phyloP scores from a whole-genome alignment of 176 grass and related monocot species.

The Oryza officinalis region DNA sequence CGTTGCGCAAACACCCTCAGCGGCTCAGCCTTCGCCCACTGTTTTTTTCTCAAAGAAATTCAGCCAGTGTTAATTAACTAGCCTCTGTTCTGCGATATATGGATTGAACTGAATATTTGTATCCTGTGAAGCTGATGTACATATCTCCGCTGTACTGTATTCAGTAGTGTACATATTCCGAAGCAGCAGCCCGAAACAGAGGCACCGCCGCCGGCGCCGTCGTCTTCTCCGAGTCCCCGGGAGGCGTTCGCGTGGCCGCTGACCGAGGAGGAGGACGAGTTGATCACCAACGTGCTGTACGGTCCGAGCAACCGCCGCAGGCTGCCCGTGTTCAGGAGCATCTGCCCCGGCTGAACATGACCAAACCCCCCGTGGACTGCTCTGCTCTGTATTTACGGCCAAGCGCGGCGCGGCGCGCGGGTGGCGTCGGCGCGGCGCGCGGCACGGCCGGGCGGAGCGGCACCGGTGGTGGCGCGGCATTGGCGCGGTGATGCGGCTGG shows the following conservation, averaged over 20 bases:
- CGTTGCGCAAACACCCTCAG: background rate
- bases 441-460: too few relatives aligned
- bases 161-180: background rate
- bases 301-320: background rate
- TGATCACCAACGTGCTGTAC: slow-evolving; percentile 5
- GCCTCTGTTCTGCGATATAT: background rate
- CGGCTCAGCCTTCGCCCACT: too few relatives aligned
- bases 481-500: too few relatives aligned
- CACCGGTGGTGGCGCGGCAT: too few relatives aligned
- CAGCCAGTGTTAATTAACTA: too few relatives aligned
- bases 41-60: too few relatives aligned
- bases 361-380: too few relatives aligned
- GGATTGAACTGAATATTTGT: too few relatives aligned
- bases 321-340: slow-evolving; percentile 33
- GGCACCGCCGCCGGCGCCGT: too few relatives aligned
- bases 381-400: background rate
- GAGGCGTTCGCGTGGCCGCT: slow-evolving; percentile 23
- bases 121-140: background rate
- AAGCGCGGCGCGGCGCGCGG: too few relatives aligned
- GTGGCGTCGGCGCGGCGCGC: too few relatives aligned
- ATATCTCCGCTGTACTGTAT: background rate
- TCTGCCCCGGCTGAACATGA: slow-evolving; percentile 16
- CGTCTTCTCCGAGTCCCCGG: background rate
- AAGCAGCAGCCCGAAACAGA: too few relatives aligned
- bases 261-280: background rate